phyloP scores from a whole-genome alignment of 129 eudicot genomes.

The Sambucus nigra region DNA sequence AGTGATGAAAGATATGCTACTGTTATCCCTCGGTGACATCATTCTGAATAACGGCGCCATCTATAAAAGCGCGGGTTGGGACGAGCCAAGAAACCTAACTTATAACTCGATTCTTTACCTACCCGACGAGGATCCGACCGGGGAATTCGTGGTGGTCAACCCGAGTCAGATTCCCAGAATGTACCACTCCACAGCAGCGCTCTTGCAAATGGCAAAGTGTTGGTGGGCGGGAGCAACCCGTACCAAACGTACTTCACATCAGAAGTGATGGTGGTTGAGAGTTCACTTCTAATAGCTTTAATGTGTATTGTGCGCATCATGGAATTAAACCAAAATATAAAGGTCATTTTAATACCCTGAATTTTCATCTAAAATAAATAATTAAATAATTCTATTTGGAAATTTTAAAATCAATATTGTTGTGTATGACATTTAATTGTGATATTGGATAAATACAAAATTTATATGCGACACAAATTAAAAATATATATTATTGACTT shows the following conservation, averaged over 20 bases:
- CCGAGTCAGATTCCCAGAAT: constrained; percentile 39
- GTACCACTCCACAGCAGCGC: constrained; percentile 60
- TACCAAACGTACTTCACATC: constrained; percentile 60
- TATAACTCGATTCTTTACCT: constrained; percentile 53
- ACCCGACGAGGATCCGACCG: constrained; percentile 12
- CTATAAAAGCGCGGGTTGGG: constrained; percentile 69
- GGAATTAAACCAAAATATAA: no score
- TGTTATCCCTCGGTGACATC: constrained; percentile 56
- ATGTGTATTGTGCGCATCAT: no score
- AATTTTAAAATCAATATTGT: no score
- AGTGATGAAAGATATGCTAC: constrained; percentile 79
- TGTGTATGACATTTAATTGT: no score
- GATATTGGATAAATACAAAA: no score
- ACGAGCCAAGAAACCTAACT: constrained; percentile 43
- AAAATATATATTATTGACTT: no score
- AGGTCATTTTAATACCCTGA: no score
- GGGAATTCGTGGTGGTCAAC: constrained; percentile 46
- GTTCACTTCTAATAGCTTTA: no score
- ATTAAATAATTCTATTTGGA: no score
- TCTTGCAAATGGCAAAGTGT: constrained; percentile 53
- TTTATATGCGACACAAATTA: no score
- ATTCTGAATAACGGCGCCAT: constrained; percentile 66
- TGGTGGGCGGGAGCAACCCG: constrained; percentile 88
- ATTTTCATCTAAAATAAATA: no score
- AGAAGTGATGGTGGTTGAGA: no score